phyloP scores from a whole-genome alignment of 768 basidiomycete species.

The Saitozyma podzolica region DNA sequence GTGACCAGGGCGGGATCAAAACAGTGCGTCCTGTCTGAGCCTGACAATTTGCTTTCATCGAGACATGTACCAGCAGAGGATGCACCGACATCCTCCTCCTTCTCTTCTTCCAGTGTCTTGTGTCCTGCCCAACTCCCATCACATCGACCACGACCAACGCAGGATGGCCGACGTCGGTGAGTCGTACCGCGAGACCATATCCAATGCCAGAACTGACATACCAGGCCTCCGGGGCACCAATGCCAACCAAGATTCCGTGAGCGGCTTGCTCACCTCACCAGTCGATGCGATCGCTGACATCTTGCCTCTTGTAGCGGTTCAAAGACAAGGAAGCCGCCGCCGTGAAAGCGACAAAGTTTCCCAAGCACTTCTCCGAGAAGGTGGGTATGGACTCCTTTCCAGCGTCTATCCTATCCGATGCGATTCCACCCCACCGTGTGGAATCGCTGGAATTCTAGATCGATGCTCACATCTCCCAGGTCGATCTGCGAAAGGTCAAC shows the following conservation, averaged over 20 bases:
- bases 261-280: background rate
- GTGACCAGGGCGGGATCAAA: too few relatives aligned
- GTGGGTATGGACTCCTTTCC: conserved; percentile 38
- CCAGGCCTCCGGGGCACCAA: conserved; percentile 47
- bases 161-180: too few relatives aligned
- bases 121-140: too few relatives aligned
- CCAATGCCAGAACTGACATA: background rate
- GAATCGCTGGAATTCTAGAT: conserved; percentile 51
- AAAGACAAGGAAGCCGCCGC: conserved; percentile 91
- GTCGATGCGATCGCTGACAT: conserved; percentile 5
- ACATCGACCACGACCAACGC: too few relatives aligned
- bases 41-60: too few relatives aligned
- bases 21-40: too few relatives aligned
- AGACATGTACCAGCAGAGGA: too few relatives aligned
- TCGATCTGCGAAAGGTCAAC: conserved; percentile 95
- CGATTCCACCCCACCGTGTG: background rate
- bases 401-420: background rate
- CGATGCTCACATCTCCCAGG: conserved; percentile 44
- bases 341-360: conserved; percentile 86
- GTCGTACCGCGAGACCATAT: too few relatives aligned
- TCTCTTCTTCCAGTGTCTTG: too few relatives aligned
- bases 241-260: conserved; percentile 44
- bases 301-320: conserved; percentile 60
- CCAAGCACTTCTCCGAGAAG: conserved; percentile 84
- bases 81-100: too few relatives aligned